Conservation (phyloP, 129 eudicot genomes). For the Dittrichia graveolens region DNA sequence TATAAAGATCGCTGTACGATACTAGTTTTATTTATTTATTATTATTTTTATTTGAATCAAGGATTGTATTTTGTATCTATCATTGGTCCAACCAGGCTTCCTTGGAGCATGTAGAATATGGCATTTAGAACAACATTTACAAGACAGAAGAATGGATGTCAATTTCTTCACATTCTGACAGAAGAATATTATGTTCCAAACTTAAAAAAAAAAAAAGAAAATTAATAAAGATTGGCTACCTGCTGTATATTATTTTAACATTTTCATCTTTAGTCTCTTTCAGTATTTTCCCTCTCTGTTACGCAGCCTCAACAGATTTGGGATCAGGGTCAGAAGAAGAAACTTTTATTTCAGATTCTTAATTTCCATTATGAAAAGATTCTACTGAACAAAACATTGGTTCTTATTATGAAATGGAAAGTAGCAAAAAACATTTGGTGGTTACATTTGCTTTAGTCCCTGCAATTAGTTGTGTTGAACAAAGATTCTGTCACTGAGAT, state of each 20-base stretch:
- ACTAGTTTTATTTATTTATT: neutral
- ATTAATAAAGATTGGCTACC: slow-evolving; percentile 31
- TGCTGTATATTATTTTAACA: slow-evolving; percentile 41
- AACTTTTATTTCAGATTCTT: slow-evolving; percentile 1
- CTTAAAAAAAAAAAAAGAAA: neutral
- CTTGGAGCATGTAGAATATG: slow-evolving; percentile 6
- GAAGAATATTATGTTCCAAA: slow-evolving; percentile 8
- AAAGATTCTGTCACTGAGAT: slow-evolving; percentile 74
- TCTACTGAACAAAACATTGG: no score
- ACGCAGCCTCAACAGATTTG: slow-evolving; percentile 44
- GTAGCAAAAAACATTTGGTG: slow-evolving; percentile 1
- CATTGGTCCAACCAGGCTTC: slow-evolving; percentile 1
- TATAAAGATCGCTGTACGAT: slow-evolving; percentile 8
- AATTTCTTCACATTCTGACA: slow-evolving; percentile 19
- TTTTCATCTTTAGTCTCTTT: slow-evolving; percentile 64
- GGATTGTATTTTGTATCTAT: slow-evolving; percentile 9
- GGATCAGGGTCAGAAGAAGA: slow-evolving; percentile 63
- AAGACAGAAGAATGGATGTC: neutral
- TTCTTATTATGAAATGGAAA: neutral
- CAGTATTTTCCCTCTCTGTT: slow-evolving; percentile 47
- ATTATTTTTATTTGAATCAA: slow-evolving; percentile 18
- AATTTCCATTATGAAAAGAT: neutral
- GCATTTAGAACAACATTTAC: slow-evolving; percentile 9
- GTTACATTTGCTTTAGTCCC: slow-evolving; percentile 80
- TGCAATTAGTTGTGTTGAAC: slow-evolving; percentile 63